A percentile compares a stretch with the other conserved stretches of the same genome.
phyloP scores from a whole-genome alignment of 1,284 basidiomycete genomes.

The Pisolithus thermaeus region DNA sequence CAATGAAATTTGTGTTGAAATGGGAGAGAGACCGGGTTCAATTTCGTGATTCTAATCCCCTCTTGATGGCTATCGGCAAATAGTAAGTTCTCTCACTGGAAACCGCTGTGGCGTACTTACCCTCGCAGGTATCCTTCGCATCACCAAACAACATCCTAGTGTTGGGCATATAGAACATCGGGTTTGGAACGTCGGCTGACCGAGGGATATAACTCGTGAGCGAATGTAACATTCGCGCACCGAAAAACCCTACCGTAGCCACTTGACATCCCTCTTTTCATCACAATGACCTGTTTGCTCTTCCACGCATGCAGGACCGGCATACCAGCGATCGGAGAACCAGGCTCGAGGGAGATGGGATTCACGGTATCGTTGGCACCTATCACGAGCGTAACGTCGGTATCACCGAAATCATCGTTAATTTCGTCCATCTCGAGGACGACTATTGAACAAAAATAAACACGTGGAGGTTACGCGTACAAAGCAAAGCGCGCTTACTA shows the following conservation, averaged over 20 bases:
- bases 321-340: constrained; percentile 84
- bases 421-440: constrained; percentile 90
- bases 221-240: constrained; percentile 4
- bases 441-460: constrained; percentile 39
- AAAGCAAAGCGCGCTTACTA: constrained; percentile 38
- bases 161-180: constrained; percentile 84
- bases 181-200: constrained; percentile 79
- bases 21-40: constrained; percentile 4
- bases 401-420: constrained; percentile 81
- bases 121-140: constrained; percentile 82
- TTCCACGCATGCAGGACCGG: constrained; percentile 87
- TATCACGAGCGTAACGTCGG: constrained; percentile 79
- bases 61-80: constrained; percentile 45
- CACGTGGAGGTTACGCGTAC: neutral
- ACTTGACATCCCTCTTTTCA: constrained; percentile 84
- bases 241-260: constrained; percentile 59
- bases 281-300: constrained; percentile 84
- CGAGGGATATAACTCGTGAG: constrained; percentile 6
- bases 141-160: constrained; percentile 88
- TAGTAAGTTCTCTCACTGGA: constrained; percentile 4
- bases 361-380: constrained; percentile 91
- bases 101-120: constrained; percentile 33
- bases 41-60: constrained; percentile 42
- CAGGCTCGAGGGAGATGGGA: constrained; percentile 81
- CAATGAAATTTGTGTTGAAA: constrained; percentile 8